phyloP scores from a whole-genome alignment of 495 filamentous ascomycete species.

The Letharia columbiana region DNA sequence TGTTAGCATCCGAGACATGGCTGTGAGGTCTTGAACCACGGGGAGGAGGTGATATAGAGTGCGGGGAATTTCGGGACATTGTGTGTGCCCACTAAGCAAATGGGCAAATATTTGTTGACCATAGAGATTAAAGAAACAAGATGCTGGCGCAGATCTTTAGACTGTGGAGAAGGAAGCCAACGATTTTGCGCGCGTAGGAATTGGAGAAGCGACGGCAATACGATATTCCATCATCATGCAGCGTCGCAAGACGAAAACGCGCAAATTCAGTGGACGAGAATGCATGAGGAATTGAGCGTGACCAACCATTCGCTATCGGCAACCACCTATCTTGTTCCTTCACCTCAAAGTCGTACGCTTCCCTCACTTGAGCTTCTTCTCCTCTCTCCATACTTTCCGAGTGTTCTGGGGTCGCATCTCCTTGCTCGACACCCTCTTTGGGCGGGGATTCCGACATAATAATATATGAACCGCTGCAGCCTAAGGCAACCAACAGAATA shows the following conservation, averaged over 20 bases:
- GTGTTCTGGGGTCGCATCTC: slow-evolving; percentile 84
- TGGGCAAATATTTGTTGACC: slow-evolving; percentile 30
- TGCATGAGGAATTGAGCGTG: slow-evolving; percentile 44
- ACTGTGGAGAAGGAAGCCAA: slow-evolving; percentile 28
- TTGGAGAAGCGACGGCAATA: slow-evolving; percentile 42
- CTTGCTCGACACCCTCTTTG: slow-evolving; percentile 86
- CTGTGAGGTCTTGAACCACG: slow-evolving; percentile 28
- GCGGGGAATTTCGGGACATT: slow-evolving; percentile 38
- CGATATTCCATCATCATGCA: slow-evolving; percentile 35
- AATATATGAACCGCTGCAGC: slow-evolving; percentile 33
- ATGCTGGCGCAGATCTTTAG: slow-evolving; percentile 33
- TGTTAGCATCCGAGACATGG: slow-evolving; percentile 68
- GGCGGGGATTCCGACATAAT: slow-evolving; percentile 95
- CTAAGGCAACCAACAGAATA: slow-evolving; percentile 18
- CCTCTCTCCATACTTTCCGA: slow-evolving; percentile 59
- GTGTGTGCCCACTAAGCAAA: slow-evolving; percentile 32
- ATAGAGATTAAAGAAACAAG: slow-evolving; percentile 32
- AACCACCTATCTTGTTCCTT: slow-evolving; percentile 99
- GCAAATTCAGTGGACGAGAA: slow-evolving; percentile 47
- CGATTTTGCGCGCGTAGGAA: slow-evolving; percentile 29
- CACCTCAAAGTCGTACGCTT: slow-evolving; percentile 92
- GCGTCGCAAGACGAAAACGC: slow-evolving; percentile 37
- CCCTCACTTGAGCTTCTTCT: slow-evolving; percentile 53
- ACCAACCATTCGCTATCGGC: slow-evolving; percentile 99
- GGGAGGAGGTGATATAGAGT: slow-evolving; percentile 34